These are phyloP conservation scores for Spergularia azorica DNA, from an alignment of 179 eudicot genomes.

Conservation along the genomic window DNA sequence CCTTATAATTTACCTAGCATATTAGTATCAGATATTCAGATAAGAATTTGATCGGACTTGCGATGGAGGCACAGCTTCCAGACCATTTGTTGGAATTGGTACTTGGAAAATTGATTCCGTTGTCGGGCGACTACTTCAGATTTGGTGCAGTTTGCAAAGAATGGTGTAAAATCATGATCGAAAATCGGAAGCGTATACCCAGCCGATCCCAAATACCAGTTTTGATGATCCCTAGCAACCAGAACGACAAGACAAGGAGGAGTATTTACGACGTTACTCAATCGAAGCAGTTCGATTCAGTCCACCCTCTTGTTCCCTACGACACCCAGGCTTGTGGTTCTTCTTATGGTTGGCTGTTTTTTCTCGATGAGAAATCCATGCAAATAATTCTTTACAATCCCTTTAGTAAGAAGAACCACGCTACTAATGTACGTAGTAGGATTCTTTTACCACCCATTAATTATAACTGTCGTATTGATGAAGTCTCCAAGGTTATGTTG, in stretches of 20 bases:
- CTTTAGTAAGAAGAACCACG: too few relatives aligned
- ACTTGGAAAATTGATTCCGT: too few relatives aligned
- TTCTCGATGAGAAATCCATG: neutral
- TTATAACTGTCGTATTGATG: too few relatives aligned
- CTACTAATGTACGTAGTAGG: too few relatives aligned
- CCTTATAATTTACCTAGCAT: too few relatives aligned
- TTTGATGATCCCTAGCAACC: neutral
- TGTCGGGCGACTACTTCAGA: neutral
- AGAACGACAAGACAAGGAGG: neutral
- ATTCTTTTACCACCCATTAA: too few relatives aligned
- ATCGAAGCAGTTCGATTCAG: neutral
- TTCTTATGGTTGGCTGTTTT: neutral
- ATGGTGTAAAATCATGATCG: neutral
- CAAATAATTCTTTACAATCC: neutral
- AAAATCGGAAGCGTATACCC: too few relatives aligned
- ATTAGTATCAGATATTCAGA: too few relatives aligned
- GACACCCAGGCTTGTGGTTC: neutral
- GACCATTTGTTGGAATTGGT: neutral
- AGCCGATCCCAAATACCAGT: neutral
- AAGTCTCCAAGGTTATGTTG: too few relatives aligned
- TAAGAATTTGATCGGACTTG: too few relatives aligned
- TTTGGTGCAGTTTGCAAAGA: neutral
- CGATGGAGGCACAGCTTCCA: neutral
- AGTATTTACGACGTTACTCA: neutral
- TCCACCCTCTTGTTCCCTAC: neutral